Conservation (phyloP, 805 yeast species). For the Spencermartinsiella europaea region DNA sequence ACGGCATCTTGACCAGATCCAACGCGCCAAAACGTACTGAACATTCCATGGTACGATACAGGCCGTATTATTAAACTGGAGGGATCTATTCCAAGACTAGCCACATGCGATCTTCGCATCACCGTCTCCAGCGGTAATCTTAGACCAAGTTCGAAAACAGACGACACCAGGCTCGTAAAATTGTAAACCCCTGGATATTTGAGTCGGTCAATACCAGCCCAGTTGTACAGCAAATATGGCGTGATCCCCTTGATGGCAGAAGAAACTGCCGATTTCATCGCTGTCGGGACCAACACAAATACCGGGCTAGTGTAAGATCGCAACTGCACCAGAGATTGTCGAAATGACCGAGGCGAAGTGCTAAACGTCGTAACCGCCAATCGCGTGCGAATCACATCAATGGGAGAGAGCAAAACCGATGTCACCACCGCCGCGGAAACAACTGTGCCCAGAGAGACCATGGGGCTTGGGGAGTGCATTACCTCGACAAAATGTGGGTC, state of each 20-base stretch:
- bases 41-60: conserved; percentile 50
- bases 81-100: conserved; percentile 39
- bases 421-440: conserved; percentile 69
- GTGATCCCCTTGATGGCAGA: conserved; percentile 60
- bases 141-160: conserved; percentile 62
- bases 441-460: conserved; percentile 59
- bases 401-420: conserved; percentile 67
- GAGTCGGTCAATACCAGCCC: conserved; percentile 61
- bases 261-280: conserved; percentile 56
- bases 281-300: conserved; percentile 60
- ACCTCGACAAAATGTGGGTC: conserved; percentile 85
- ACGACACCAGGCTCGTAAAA: conserved; percentile 52
- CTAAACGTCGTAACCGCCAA: conserved; percentile 65
- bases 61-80: conserved; percentile 51
- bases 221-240: conserved; percentile 56
- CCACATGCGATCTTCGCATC: conserved; percentile 76
- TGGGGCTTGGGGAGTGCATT: conserved; percentile 73
- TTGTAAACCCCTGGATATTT: conserved; percentile 58
- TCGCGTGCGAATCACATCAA: conserved; percentile 74
- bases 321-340: conserved; percentile 55
- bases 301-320: conserved; percentile 51
- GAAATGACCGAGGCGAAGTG: conserved; percentile 54
- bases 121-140: conserved; percentile 85
- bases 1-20: conserved; percentile 40
- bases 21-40: conserved; percentile 48